A percentile compares a stretch with the other conserved stretches of the same genome.
Evolutionary conservation across 257 asterid species (phyloP).

Genomic region (Nicotiana attenuata): DNA sequence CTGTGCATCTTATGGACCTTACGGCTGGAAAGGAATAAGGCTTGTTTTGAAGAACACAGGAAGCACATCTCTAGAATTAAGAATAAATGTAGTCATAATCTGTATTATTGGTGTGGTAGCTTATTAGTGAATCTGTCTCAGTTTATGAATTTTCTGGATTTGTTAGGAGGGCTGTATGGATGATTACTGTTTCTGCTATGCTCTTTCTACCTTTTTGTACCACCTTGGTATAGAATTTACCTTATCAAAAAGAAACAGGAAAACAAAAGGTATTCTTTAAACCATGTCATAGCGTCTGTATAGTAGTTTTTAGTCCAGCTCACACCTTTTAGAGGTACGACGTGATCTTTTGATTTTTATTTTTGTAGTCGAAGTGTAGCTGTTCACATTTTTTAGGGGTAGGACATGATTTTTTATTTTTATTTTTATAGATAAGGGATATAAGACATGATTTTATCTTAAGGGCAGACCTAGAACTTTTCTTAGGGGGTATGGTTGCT

Average conservation of each 20-base stretch:
- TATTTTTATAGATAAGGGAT: not conserved
- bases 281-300: not conserved
- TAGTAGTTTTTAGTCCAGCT: not conserved
- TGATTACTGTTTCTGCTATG: too few species aligned
- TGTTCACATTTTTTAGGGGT: not conserved
- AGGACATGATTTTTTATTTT: not conserved
- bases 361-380: not conserved
- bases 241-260: not conserved
- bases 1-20: too few species aligned
- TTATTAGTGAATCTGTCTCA: too few species aligned
- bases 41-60: too few species aligned
- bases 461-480: not conserved
- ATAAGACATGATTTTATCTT: not conserved
- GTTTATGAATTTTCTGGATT: too few species aligned
- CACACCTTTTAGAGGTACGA: not conserved
- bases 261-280: not conserved
- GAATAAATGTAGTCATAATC: too few species aligned
- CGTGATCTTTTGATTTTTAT: not conserved
- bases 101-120: too few species aligned
- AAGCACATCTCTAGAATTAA: too few species aligned
- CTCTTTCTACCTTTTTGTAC: too few species aligned
- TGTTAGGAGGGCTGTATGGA: too few species aligned
- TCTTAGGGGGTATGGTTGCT: not conserved
- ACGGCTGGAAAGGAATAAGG: too few species aligned
- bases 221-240: too few species aligned